Evolutionary conservation across 257 asterid genomes (phyloP).

Genomic region (Jasminum sambac): DNA sequence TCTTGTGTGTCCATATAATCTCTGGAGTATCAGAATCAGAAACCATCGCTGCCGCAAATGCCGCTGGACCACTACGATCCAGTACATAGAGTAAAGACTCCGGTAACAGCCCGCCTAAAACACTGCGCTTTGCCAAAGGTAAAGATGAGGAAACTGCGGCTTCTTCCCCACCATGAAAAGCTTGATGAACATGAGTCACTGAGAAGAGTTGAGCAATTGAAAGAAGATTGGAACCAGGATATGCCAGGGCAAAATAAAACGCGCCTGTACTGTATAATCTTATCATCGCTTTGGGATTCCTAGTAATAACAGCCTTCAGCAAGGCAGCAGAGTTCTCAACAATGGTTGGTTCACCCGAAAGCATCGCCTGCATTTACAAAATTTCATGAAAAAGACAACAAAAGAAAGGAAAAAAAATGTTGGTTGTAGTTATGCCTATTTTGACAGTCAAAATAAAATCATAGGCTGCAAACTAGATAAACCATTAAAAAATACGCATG

Average conservation of each 20-base stretch:
- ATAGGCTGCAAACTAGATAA: not conserved
- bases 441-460: not conserved
- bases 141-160: slow-evolving; percentile 95
- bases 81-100: slow-evolving; percentile 96
- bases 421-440: not conserved
- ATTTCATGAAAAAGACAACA: slow-evolving; percentile 17
- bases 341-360: slow-evolving; percentile 89
- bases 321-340: slow-evolving; percentile 95
- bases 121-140: slow-evolving; percentile 97
- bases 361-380: slow-evolving; percentile 71
- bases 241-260: slow-evolving; percentile 90
- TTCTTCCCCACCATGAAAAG: slow-evolving; percentile 99
- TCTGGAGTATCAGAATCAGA: slow-evolving; percentile 99
- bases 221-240: slow-evolving; percentile 98
- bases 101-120: slow-evolving; percentile 96
- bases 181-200: slow-evolving; percentile 89
- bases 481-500: not conserved
- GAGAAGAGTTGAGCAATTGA: slow-evolving; percentile 92
- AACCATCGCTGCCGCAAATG: slow-evolving; percentile 98
- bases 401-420: not conserved
- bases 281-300: slow-evolving; percentile 99
- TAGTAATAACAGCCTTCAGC: slow-evolving; percentile 86
- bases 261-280: slow-evolving; percentile 93
- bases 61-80: slow-evolving; percentile 93
- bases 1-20: slow-evolving; percentile 99